Conservation (phyloP, 2,329 filamentous ascomycete species). For the Trichoderma sp. region DNA sequence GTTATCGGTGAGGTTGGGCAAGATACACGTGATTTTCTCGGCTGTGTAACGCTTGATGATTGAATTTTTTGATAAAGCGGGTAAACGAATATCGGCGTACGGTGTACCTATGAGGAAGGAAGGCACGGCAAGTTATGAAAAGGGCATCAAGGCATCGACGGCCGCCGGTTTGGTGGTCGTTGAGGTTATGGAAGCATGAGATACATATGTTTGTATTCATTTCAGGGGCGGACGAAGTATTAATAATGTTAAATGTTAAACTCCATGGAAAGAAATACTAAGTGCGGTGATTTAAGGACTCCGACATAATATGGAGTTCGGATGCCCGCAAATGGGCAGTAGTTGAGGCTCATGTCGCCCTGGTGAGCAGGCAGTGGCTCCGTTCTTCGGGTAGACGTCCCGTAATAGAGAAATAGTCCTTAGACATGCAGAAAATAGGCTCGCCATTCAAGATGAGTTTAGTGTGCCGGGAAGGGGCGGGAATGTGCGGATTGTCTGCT, state of each 20-base stretch:
- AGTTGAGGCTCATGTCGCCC: neutral
- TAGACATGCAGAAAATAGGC: neutral
- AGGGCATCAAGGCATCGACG: neutral
- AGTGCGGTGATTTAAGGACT: neutral
- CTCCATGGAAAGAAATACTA: neutral
- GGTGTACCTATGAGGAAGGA: neutral
- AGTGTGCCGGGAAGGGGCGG: too few relatives aligned
- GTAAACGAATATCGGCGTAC: slow-evolving; percentile 6
- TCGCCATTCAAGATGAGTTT: too few relatives aligned
- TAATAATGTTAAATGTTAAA: neutral
- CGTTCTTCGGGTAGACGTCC: neutral
- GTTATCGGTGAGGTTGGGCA: neutral
- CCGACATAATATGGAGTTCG: neutral
- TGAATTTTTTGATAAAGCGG: slow-evolving; percentile 2
- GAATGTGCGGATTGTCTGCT: neutral
- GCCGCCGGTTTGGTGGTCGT: neutral
- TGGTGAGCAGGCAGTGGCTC: neutral
- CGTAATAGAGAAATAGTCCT: neutral
- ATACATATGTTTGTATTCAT: neutral
- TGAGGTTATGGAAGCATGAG: neutral
- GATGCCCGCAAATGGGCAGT: neutral
- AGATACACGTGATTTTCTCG: neutral
- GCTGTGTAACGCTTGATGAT: neutral
- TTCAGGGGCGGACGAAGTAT: neutral
- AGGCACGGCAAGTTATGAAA: neutral